A percentile compares a stretch with the other conserved stretches of the same genome.
These are phyloP conservation scores for Eragrostis nindensis DNA, from an alignment of 176 grass and related monocot species.

Conservation along the genomic window DNA sequence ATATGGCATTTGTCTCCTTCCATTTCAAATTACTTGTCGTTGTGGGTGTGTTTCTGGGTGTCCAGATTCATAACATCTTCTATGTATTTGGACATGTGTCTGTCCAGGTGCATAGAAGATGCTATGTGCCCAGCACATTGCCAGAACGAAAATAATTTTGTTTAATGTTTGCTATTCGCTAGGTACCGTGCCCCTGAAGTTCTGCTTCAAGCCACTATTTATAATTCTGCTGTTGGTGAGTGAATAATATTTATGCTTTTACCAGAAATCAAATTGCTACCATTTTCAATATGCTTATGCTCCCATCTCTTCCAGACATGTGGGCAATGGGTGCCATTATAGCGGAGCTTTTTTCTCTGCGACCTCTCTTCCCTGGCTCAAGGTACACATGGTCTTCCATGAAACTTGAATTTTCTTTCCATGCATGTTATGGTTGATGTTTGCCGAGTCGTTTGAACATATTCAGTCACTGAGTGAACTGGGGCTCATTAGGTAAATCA, in stretches of 20 bases:
- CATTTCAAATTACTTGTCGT: no score
- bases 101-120: no score
- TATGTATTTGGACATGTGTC: no score
- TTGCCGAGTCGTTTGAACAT: background rate
- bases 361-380: conserved; percentile 94
- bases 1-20: background rate
- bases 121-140: no score
- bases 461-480: background rate
- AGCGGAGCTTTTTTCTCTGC: conserved; percentile 88
- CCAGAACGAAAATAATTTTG: no score
- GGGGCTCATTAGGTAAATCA: background rate
- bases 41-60: no score
- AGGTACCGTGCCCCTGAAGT: conserved; percentile 99
- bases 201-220: conserved; percentile 90
- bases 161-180: conserved; percentile 37
- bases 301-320: conserved; percentile 68
- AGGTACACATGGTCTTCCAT: conserved; percentile 53
- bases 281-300: conserved; percentile 20
- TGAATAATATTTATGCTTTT: conserved; percentile 43
- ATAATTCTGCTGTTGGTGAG: conserved; percentile 95
- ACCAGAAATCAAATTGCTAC: background rate
- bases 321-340: conserved; percentile 99
- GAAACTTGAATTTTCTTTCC: background rate
- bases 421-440: background rate
- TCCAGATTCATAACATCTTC: no score